Percentiles rank a stretch among this genome's conserved stretches.
These are phyloP conservation scores for Blumeria hordei DNA, from an alignment of 2,329 filamentous ascomycete species.

Conservation along the genomic window DNA sequence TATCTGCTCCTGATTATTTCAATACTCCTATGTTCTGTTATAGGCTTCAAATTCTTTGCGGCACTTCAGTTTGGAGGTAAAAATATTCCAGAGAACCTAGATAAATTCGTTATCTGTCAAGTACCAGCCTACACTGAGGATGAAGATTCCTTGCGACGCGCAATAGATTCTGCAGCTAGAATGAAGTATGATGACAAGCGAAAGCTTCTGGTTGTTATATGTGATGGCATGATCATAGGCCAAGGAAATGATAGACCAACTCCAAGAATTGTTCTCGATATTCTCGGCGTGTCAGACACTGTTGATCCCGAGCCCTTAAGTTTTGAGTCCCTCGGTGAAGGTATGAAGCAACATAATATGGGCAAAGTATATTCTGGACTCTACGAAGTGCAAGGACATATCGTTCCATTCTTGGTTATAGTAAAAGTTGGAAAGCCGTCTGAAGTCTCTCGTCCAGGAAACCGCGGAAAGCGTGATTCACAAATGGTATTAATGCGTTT, in stretches of 20 bases:
- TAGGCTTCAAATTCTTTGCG: slow-evolving; percentile 90
- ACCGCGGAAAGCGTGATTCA: slow-evolving; percentile 97
- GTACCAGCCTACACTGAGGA: slow-evolving; percentile 97
- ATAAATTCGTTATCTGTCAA: slow-evolving; percentile 96
- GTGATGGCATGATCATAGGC: slow-evolving; percentile 98
- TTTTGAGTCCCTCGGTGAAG: slow-evolving; percentile 90
- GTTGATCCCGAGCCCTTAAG: slow-evolving; percentile 89
- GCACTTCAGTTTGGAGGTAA: slow-evolving; percentile 83
- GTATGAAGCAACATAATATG: slow-evolving; percentile 97
- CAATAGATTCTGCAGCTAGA: slow-evolving; percentile 82
- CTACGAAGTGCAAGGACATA: slow-evolving; percentile 93
- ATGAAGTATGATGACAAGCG: slow-evolving; percentile 98
- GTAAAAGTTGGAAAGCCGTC: slow-evolving; percentile 82
- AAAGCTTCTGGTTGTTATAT: slow-evolving; percentile 78
- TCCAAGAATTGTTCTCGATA: slow-evolving; percentile 86
- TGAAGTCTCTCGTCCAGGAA: slow-evolving; percentile 57
- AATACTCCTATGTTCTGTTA: slow-evolving; percentile 53
- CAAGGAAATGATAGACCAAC: slow-evolving; percentile 94
- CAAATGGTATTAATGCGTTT: slow-evolving; percentile 98
- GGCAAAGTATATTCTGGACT: slow-evolving; percentile 94
- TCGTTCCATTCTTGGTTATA: slow-evolving; percentile 88
- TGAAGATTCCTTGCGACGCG: slow-evolving; percentile 86
- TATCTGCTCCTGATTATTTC: slow-evolving; percentile 80
- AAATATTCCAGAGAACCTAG: slow-evolving; percentile 80
- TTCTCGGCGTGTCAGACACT: slow-evolving; percentile 78